A percentile compares a stretch with the other conserved stretches of the same genome.
These are phyloP conservation scores for Termitomyces sp. DNA, from an alignment of 768 basidiomycete genomes.

Conservation along the genomic window DNA sequence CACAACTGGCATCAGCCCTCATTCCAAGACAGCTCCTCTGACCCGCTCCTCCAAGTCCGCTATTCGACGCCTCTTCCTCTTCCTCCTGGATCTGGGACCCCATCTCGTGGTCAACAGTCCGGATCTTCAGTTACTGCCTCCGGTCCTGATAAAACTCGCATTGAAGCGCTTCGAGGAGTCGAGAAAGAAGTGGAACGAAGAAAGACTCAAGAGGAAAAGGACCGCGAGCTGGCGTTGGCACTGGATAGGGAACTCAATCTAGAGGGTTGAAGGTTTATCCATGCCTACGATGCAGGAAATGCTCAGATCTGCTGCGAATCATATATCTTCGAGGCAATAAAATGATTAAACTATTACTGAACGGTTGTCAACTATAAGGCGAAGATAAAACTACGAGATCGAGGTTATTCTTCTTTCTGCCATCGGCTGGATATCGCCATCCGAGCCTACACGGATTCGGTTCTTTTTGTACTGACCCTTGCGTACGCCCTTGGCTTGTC, in stretches of 20 bases:
- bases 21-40: constrained; percentile 24
- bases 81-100: constrained; percentile 30
- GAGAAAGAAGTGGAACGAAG: constrained; percentile 34
- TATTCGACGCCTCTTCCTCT: constrained; percentile 54
- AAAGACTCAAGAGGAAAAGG: constrained; percentile 36
- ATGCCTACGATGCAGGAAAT: neutral
- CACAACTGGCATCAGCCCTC: constrained; percentile 10
- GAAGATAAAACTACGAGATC: neutral
- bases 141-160: constrained; percentile 27
- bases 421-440: neutral
- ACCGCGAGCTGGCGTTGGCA: constrained; percentile 45
- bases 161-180: constrained; percentile 28
- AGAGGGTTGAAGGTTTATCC: neutral
- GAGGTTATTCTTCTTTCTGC: neutral
- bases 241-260: constrained; percentile 18
- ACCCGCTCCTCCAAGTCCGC: constrained; percentile 39
- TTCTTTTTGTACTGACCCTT: constrained; percentile 39
- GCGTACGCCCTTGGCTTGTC: constrained; percentile 48
- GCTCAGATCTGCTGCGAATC: neutral
- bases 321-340: neutral
- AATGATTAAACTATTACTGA: neutral
- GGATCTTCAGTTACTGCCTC: constrained; percentile 25
- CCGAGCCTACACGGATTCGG: constrained; percentile 15
- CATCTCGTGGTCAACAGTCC: constrained; percentile 10
- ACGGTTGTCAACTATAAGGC: neutral